Evolutionary conservation across 306 rosid species (phyloP), one percentile per base, ranked within the genome.

Genomic region (Trifolium subterraneum): DNA sequence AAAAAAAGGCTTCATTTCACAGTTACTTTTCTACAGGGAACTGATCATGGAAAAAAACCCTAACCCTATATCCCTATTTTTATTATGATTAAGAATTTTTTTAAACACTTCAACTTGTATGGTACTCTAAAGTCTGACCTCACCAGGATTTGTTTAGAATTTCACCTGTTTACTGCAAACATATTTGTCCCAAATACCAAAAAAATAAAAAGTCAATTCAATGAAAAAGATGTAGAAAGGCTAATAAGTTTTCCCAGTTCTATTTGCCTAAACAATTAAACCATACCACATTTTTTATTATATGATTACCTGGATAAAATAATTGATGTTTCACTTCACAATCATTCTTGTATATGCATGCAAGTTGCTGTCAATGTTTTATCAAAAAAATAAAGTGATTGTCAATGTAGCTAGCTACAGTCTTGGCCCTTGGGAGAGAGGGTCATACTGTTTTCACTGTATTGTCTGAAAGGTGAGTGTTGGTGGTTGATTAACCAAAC

Each of bases 371-470:
- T 54, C 75, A 73, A 69, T 73, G 80, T 72, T 8, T 42, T 42
- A 42, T 11, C 48, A 42, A 11, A 11, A 11, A 11, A 42, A 42
- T 10, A 41, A 83, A 84, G 72, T 77, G 74, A 58, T 41, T 67
- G 80, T 54, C 78, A 73, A 69, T 73, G 80, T 72, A 39, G 48
- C 48, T 42, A 70, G 82, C 74, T 77, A 79, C 78, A 80, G 83
- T 80, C 39, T 60, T 25, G 72, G 38, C 8, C 35, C 38, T 35
- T 35, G 50, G 23, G 72, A 50, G 71, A 64, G 59, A 51, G 78
- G 64, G 70, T 14, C 75, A 74, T 68, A 82, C 85, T 68, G 83
- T 84, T 84, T 80, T 79, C 82, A 81, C 86, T 74, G 83, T 77
- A 23, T 74, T 80, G 74, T 69, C 80, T 71, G 81, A 78, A 78